These are phyloP conservation scores for Talaromyces rugulosus DNA, from an alignment of 2,329 filamentous ascomycete species.

Conservation along the genomic window DNA sequence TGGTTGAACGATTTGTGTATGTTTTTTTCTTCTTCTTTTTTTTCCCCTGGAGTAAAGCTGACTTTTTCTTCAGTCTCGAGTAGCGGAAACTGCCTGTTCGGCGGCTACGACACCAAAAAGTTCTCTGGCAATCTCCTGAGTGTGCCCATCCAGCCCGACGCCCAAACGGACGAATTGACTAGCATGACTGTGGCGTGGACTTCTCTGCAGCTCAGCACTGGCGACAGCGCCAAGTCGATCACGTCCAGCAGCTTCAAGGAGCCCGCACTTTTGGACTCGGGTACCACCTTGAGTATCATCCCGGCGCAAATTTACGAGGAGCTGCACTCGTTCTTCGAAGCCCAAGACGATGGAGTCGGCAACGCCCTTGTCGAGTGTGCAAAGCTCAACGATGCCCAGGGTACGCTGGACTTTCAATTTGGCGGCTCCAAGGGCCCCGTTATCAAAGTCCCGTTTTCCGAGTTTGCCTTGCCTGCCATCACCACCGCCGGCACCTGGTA, in stretches of 20 bases:
- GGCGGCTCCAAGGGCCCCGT: constrained; percentile 34
- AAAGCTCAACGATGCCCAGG: constrained; percentile 38
- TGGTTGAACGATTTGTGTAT: constrained; percentile 40
- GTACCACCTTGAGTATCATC: constrained; percentile 68
- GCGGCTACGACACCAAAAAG: constrained; percentile 74
- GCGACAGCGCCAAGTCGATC: constrained; percentile 3
- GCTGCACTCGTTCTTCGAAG: constrained; percentile 45
- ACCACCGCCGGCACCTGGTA: constrained; percentile 42
- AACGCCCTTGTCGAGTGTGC: constrained; percentile 36
- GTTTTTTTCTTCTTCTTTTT: background rate
- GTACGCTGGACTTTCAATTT: constrained; percentile 49
- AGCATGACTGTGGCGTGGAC: constrained; percentile 45
- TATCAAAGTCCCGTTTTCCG: constrained; percentile 31
- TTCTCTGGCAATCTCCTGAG: constrained; percentile 61
- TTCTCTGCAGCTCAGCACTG: constrained; percentile 30
- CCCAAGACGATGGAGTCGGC: constrained; percentile 19
- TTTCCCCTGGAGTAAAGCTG: background rate
- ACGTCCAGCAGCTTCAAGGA: constrained; percentile 31
- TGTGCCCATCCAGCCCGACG: constrained; percentile 52
- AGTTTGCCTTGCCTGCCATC: constrained; percentile 58
- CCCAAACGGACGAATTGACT: constrained; percentile 52
- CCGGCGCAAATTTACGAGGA: constrained; percentile 56
- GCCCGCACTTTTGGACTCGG: constrained; percentile 68
- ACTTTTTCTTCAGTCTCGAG: constrained; percentile 44
- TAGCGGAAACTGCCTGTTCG: constrained; percentile 70